Base-by-base conservation (phyloP, 1,139 yeast genomes). In the Debaryomyces sp. region DNA sequence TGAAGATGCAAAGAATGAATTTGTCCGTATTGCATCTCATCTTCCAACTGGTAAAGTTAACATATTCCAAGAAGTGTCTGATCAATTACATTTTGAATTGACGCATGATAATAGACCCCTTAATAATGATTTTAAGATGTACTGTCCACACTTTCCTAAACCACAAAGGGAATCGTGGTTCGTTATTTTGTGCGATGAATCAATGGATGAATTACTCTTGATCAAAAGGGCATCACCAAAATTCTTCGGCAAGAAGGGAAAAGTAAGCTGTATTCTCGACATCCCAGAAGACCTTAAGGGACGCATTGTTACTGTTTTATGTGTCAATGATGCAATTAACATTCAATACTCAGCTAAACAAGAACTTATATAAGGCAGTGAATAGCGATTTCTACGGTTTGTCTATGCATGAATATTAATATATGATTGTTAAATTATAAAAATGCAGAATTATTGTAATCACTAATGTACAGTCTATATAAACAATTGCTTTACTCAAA, bases 111-210 rank as follows among this genome's bases (percentile, higher is more conserved):
- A 82, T 52, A 64, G 61, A 21, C 84, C 88, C 10, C 68, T 77
- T 49, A 82, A 78, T 54, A 67, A 71, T 5, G 89, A 84, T 48
- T 88, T 81, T 68, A 81, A 80, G 52, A 82, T 89, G 52, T 82
- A 85, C 60, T 77, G 94, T 52, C 95, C 96, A 3, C 82, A 81
- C 56, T 94, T 89, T 70, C 96, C 96, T 42, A 92, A 94, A 65
- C 76, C 86, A 1, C 99, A 95, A 67, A 86, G 92, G 59, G 99
- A 94, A 64, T 84, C 96, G 0, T 95, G 99, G 99, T 89, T 94
- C 65, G 78, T 87, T 8, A 80, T 92, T 44, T 67, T 86, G 7
- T 79, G 82, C 56, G 80, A 83, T 58, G 63, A 63, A 9, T 59
- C 64, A 2, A 58, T 59, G 2, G 70, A 70, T 32, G 89, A 85